Base-by-base conservation (phyloP, 2,329 filamentous ascomycete genomes). In the Truncatella angustata region DNA sequence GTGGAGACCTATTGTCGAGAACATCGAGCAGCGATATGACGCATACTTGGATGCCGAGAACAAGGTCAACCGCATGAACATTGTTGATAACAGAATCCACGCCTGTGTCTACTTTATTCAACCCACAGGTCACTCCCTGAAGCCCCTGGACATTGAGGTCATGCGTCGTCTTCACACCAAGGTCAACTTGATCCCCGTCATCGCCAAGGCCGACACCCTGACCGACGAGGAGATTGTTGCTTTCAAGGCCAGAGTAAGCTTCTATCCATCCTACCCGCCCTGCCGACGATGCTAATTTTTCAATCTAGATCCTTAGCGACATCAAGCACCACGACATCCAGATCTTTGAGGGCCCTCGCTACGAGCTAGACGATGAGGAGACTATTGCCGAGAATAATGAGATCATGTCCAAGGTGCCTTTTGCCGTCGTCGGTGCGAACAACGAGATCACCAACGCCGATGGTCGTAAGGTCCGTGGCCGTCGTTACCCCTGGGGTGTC, bases 61-160 rank as follows among this genome's bases (percentile, higher is more conserved):
- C 86, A 99, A 97, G 85, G 91, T 99, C 72, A 99, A 99, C 82
- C 91, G 94, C 66, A 96, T 97, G 87, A 99, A 99, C 83, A 97
- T 97, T 73, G 88, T 99, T 58, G 94, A 99, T 78, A 99, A 97
- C 82, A 90, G 94, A 65, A 95, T 99, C 58, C 94, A 99, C 67
- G 94, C 94, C 52, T 97, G 95, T 67, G 94, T 99, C 58, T 99
- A 97, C 85, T 99, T 99, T 80, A 97, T 99, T 66, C 93, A 99
- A 78, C 94, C 94, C 61, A 99, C 94, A 28, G 94, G 94, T 56
- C 94, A 99, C 81, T 96, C 94, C 30, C 80, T 99, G 68, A 99
- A 99, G 86, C 94, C 94, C 58, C 81, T 99, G 60, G 94, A 99
- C 69, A 96, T 99, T 60, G 94, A 99, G 79, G 94, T 99, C 60